A percentile compares a stretch with the other conserved stretches of the same genome.
Conservation (phyloP, 179 eudicot genomes). For the Beta corolliflora region DNA sequence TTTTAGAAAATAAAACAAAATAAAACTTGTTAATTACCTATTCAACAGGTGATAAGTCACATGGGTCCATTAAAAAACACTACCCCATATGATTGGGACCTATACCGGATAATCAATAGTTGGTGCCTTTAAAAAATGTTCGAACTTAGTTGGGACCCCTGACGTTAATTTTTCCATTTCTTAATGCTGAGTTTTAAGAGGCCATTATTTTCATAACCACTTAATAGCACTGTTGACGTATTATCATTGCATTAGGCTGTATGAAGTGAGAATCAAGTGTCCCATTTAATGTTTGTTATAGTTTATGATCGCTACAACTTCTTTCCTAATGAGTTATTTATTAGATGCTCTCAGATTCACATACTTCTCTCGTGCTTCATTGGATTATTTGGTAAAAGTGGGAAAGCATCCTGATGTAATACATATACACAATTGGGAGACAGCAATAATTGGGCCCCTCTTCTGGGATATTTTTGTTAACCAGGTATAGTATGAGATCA, state of each 20-base stretch:
- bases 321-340: conserved; percentile 6
- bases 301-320: background rate
- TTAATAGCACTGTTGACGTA: background rate
- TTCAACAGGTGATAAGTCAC: too few species aligned
- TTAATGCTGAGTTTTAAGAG: background rate
- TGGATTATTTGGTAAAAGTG: conserved; percentile 63
- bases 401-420: conserved; percentile 69
- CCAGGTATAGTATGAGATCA: conserved; percentile 42
- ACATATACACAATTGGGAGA: conserved; percentile 75
- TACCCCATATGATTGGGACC: too few species aligned
- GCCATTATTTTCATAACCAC: background rate
- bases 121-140: too few species aligned
- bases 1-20: too few species aligned
- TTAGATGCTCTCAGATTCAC: conserved; percentile 52
- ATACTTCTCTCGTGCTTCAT: conserved; percentile 70
- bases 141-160: too few species aligned
- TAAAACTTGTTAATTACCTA: too few species aligned
- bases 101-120: too few species aligned
- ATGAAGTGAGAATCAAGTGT: background rate
- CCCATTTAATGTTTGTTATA: background rate
- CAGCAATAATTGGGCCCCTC: conserved; percentile 67
- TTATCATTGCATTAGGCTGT: background rate
- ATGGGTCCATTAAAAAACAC: too few species aligned
- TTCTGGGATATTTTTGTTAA: conserved; percentile 73
- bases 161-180: too few species aligned